A percentile compares a stretch with the other conserved stretches of the same genome.
Conservation (phyloP, 257 asterid species). For the Fraxinus cuspidata region DNA sequence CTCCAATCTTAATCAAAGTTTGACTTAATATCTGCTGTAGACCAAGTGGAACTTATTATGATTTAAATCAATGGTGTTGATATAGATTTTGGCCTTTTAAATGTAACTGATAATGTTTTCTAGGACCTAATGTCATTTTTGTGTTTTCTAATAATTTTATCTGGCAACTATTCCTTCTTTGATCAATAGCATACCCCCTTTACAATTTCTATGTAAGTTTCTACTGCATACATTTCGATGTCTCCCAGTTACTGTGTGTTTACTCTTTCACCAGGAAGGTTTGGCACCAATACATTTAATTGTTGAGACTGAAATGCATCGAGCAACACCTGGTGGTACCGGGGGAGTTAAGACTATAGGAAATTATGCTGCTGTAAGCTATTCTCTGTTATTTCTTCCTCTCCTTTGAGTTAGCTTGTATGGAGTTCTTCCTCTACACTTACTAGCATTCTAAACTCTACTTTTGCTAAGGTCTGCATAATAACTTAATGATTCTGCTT, state of each 20-base stretch:
- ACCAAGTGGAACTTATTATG: neutral
- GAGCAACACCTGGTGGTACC: slow-evolving; percentile 99
- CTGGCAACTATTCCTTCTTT: neutral
- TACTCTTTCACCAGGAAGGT: slow-evolving; percentile 69
- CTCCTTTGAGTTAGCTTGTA: neutral
- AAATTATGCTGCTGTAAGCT: slow-evolving; percentile 90
- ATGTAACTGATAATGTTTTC: neutral
- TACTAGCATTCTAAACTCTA: neutral
- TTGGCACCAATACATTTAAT: slow-evolving; percentile 90
- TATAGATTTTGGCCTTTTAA: neutral
- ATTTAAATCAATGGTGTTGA: neutral
- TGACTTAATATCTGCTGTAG: neutral
- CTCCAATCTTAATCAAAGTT: neutral
- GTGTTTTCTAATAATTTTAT: slow-evolving; percentile 3
- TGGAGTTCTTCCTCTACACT: neutral
- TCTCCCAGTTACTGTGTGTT: neutral
- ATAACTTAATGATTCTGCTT: neutral
- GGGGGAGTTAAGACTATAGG: slow-evolving; percentile 97
- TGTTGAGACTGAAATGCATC: slow-evolving; percentile 90
- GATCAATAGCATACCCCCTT: neutral
- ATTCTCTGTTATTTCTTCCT: slow-evolving; percentile 3
- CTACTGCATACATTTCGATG: neutral
- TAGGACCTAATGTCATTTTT: neutral
- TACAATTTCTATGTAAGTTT: neutral
- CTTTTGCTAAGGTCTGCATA: neutral